Conservation (phyloP, 139 green algal species). For the Chlorella vulgaris region DNA sequence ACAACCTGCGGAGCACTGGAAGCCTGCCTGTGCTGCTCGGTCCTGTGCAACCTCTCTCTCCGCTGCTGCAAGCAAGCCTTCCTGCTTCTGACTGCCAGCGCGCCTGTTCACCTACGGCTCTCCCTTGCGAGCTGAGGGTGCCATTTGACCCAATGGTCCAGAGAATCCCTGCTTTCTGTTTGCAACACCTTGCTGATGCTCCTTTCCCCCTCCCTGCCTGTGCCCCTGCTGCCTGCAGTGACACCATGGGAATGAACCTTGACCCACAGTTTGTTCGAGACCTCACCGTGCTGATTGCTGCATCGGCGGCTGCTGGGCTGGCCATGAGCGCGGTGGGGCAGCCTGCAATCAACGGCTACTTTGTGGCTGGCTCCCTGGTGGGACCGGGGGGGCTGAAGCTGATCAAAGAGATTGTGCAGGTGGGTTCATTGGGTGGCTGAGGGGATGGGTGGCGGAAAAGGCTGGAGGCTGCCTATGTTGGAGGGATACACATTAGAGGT, state of each 20-base stretch:
- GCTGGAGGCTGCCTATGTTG: neutral
- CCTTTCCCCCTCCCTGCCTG: neutral
- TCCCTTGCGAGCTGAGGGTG: too few relatives aligned
- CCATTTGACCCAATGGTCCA: too few relatives aligned
- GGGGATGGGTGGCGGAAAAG: neutral
- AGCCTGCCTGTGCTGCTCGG: neutral
- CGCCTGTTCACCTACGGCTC: too few relatives aligned
- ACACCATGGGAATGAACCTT: conserved; percentile 83
- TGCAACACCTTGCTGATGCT: neutral
- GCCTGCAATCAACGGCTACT: conserved; percentile 95
- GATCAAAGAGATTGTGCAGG: conserved; percentile 65
- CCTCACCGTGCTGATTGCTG: conserved; percentile 76
- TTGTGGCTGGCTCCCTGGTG: conserved; percentile 90
- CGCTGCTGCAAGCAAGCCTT: too few relatives aligned
- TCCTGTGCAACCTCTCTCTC: neutral
- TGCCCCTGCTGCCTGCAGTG: conserved; percentile 39
- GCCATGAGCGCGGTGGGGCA: conserved; percentile 82
- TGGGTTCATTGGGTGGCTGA: neutral
- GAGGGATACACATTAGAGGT: neutral
- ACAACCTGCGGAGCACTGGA: neutral
- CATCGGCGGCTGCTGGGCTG: conserved; percentile 73
- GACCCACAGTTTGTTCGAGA: conserved; percentile 90
- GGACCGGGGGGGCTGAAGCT: conserved; percentile 89
- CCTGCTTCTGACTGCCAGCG: too few relatives aligned
- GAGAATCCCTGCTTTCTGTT: neutral